Percentiles rank a stretch among this genome's conserved stretches.
These are phyloP conservation scores for Podospora pseudocomata DNA, from an alignment of 495 filamentous ascomycete genomes.

Conservation along the genomic window DNA sequence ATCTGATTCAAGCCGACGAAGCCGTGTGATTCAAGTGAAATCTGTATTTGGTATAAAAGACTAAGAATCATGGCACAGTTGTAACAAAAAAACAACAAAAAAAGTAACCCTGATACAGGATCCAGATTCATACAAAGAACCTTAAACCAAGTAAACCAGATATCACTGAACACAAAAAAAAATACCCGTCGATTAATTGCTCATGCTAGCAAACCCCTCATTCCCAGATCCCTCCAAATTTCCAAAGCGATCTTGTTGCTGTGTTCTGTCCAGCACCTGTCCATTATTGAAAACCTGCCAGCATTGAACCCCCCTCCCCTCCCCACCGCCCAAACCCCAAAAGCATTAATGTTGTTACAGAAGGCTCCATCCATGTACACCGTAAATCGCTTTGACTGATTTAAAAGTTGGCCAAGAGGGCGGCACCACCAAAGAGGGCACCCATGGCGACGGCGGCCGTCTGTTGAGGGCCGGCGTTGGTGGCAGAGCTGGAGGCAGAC, in stretches of 20 bases:
- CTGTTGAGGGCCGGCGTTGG: constrained; percentile 19
- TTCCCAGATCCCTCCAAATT: not conserved
- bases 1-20: not conserved
- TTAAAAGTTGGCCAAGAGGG: constrained; percentile 31
- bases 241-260: not conserved
- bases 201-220: not conserved
- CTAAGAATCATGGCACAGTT: not conserved
- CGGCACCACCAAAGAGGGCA: constrained; percentile 37
- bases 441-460: constrained; percentile 38
- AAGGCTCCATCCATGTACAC: not conserved
- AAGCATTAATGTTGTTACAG: not conserved
- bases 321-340: not conserved
- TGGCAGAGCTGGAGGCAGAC: not conserved
- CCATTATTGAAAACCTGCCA: not conserved
- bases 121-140: not conserved
- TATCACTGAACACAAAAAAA: not conserved
- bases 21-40: not conserved
- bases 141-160: not conserved
- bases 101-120: not conserved
- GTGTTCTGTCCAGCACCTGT: not conserved
- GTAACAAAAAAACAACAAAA: not conserved
- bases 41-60: not conserved
- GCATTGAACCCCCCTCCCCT: not conserved
- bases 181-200: not conserved
- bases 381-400: not conserved